Evolutionary conservation across 306 rosid species (phyloP), one percentile per base, ranked within the genome.

Genomic region (Fragaria iinumae): DNA sequence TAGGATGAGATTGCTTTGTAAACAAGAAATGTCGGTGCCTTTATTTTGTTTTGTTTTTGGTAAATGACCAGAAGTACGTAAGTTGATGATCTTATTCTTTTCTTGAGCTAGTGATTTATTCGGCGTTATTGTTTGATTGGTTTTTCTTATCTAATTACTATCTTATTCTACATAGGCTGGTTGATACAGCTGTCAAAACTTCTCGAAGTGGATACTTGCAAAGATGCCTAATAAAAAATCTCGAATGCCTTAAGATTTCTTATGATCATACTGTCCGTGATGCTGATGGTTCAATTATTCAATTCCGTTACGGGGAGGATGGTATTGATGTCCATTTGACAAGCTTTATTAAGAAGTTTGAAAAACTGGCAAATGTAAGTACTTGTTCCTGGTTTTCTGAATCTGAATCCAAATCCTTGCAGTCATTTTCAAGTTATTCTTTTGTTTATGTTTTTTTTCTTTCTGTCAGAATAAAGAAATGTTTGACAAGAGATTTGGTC

Each of bases 171-270:
- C 71, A 70, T 89, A 95, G 98, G 83, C 84, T 95, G 83, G 98
- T 95, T 77, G 97, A 95, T 79, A 95, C 98, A 9, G 97, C 98
- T 39, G 98, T 95, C 68, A 95, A 95, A 87, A 95, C 98, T 67
- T 95, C 98, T 81, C 91, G 98, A 48, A 95, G 98, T 88, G 98
- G 98, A 39, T 95, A 95, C 82, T 83, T 95, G 78, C 98, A 95
- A 89, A 89, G 98, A 81, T 92, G 98, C 86, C 84, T 92, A 3
- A 89, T 95, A 84, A 95, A 92, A 85, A 95, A 89, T 81, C 88
- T 95, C 8, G 98, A 95, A 80, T 88, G 89, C 69, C 97, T 95
- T 29, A 89, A 90, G 85, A 87, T 95, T 68, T 80, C 87, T 83
- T 95, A 95, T 68, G 98, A 95, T 79, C 83, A 92, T 76, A 92